Percentiles rank a stretch among this genome's conserved stretches.
These are phyloP conservation scores for Pseudotsuga menziesii DNA, from an alignment of 75 land plant genomes.

Conservation along the genomic window DNA sequence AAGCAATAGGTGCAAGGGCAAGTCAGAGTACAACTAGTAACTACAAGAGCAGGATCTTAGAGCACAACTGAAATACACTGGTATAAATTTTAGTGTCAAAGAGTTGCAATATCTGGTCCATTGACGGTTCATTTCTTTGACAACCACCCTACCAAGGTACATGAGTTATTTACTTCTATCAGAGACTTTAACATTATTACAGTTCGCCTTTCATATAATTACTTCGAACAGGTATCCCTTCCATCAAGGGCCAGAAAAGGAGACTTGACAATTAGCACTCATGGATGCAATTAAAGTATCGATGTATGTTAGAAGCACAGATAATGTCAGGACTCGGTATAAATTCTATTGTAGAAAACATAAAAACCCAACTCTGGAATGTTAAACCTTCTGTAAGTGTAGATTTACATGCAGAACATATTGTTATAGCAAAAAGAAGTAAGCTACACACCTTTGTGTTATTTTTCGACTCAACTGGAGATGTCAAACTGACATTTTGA, in stretches of 20 bases:
- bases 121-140: not conserved
- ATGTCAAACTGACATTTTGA: not conserved
- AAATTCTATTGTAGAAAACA: not conserved
- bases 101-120: not conserved
- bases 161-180: not conserved
- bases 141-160: not conserved
- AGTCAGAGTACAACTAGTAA: too few species aligned
- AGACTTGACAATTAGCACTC: not conserved
- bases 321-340: not conserved
- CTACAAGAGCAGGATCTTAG: too few species aligned
- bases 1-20: too few species aligned
- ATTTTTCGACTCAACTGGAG: not conserved
- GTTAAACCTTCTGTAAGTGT: not conserved
- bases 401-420: not conserved
- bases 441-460: not conserved
- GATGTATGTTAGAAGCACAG: not conserved
- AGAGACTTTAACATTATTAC: not conserved
- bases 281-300: not conserved
- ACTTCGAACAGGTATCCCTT: not conserved
- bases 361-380: not conserved
- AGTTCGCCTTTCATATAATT: not conserved
- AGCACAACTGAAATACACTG: not conserved
- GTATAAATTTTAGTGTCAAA: constrained; percentile 1
- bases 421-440: too few species aligned
- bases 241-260: not conserved